Conservation (phyloP, 176 grass and related monocot species). For the Cenchrus purpureus region DNA sequence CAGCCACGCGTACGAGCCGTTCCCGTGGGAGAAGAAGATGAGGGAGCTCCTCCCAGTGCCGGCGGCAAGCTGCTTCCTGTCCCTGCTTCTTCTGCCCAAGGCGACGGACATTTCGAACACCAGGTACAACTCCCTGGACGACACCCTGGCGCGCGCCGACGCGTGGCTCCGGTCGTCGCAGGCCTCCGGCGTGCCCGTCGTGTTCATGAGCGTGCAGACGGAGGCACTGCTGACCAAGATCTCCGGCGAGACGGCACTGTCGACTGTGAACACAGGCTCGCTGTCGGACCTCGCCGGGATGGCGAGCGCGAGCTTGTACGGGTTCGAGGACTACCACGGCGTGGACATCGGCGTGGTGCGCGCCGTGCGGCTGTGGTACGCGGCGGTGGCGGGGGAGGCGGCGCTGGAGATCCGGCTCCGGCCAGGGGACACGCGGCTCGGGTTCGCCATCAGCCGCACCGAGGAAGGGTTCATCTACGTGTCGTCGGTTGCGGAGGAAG, state of each 20-base stretch:
- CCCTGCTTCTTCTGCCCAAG: slow-evolving; percentile 80
- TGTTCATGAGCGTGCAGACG: slow-evolving; percentile 74
- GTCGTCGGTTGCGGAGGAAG: slow-evolving; percentile 82
- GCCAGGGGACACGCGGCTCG: slow-evolving; percentile 74
- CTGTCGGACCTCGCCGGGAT: slow-evolving; percentile 79
- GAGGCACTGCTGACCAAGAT: slow-evolving; percentile 97
- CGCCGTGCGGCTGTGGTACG: slow-evolving; percentile 83
- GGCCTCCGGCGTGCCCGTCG: slow-evolving; percentile 63
- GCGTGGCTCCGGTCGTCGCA: slow-evolving; percentile 78
- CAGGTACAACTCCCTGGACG: slow-evolving; percentile 73
- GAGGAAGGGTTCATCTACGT: slow-evolving; percentile 96
- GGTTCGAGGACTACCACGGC: slow-evolving; percentile 99
- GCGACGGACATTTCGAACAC: slow-evolving; percentile 54
- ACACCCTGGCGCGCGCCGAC: slow-evolving; percentile 85
- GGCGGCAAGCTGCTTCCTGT: slow-evolving; percentile 65
- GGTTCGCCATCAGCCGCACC: slow-evolving; percentile 90
- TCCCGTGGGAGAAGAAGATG: slow-evolving; percentile 97
- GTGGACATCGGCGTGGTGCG: slow-evolving; percentile 86
- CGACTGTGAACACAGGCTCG: slow-evolving; percentile 77
- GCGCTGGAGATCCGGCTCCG: slow-evolving; percentile 70
- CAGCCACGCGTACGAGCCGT: slow-evolving; percentile 58
- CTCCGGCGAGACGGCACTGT: slow-evolving; percentile 77
- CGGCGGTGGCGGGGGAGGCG: slow-evolving; percentile 59
- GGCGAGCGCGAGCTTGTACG: slow-evolving; percentile 81
- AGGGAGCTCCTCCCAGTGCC: slow-evolving; percentile 59